phyloP scores from a whole-genome alignment of 306 rosid species.

The Calophaca sinica region DNA sequence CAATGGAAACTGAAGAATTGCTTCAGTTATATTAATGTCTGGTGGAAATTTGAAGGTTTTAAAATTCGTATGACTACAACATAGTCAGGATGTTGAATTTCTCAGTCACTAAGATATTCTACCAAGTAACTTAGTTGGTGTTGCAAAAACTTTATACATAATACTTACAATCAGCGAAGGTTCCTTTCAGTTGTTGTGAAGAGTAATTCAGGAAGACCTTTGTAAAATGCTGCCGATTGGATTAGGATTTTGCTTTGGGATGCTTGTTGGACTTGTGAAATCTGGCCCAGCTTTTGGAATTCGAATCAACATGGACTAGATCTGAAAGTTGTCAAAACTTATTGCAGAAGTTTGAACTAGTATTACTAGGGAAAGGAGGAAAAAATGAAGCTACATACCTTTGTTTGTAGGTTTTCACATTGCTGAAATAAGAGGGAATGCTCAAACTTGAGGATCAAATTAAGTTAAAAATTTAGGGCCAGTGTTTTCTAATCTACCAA shows the following conservation, averaged over 20 bases:
- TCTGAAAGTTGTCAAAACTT: conserved; percentile 38
- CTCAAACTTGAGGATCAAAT: conserved; percentile 10
- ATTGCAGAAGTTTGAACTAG: conserved; percentile 24
- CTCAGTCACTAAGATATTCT: conserved; percentile 6
- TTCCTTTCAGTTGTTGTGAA: conserved; percentile 35
- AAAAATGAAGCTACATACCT: conserved; percentile 28
- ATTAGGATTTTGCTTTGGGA: conserved; percentile 34
- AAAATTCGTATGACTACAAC: conserved; percentile 13
- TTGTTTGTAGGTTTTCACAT: conserved; percentile 26
- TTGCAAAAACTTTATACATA: conserved; percentile 23
- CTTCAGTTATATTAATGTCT: conserved; percentile 35
- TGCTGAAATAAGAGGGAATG: conserved; percentile 18
- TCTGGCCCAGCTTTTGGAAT: not conserved
- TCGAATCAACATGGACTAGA: not conserved
- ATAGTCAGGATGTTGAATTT: conserved; percentile 17
- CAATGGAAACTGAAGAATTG: conserved; percentile 29
- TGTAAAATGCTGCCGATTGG: conserved; percentile 18
- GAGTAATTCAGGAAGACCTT: conserved; percentile 21
- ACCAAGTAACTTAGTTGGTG: conserved; percentile 13
- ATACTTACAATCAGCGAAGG: conserved; percentile 9
- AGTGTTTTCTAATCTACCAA: conserved; percentile 16
- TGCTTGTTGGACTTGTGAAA: conserved; percentile 17
- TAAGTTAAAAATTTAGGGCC: conserved; percentile 1
- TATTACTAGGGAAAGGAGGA: conserved; percentile 13
- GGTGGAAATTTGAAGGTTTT: conserved; percentile 21